Evolutionary conservation across 495 filamentous ascomycete species (phyloP).

Genomic region (Aspergillus carlsbadensis): DNA sequence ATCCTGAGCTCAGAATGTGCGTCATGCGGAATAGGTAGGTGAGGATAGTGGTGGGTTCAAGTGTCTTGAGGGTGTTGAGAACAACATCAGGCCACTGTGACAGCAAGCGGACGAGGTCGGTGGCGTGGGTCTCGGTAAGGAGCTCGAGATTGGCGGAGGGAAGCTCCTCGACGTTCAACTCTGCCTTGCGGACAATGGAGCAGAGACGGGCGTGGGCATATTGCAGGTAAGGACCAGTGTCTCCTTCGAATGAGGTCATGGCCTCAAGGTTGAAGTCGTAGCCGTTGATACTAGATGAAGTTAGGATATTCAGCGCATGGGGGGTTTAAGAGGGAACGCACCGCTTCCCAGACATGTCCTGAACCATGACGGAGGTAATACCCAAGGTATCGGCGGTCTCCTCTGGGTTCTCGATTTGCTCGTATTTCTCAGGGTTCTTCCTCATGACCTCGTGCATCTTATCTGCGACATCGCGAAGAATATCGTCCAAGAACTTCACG

Average conservation of each 20-base stretch:
- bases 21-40: slow-evolving; percentile 90
- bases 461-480: slow-evolving; percentile 60
- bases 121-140: slow-evolving; percentile 55
- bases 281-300: slow-evolving; percentile 54
- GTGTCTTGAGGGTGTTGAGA: slow-evolving; percentile 58
- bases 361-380: slow-evolving; percentile 70
- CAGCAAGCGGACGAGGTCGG: slow-evolving; percentile 58
- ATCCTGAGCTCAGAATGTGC: slow-evolving; percentile 77
- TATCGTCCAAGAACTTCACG: slow-evolving; percentile 69
- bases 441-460: slow-evolving; percentile 74
- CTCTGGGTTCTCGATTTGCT: slow-evolving; percentile 61
- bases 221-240: slow-evolving; percentile 70
- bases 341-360: slow-evolving; percentile 70
- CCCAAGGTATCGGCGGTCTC: slow-evolving; percentile 56
- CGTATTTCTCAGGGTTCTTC: slow-evolving; percentile 62
- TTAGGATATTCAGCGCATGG: slow-evolving; percentile 7
- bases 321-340: slow-evolving; percentile 29
- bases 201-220: slow-evolving; percentile 68
- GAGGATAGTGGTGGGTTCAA: slow-evolving; percentile 67
- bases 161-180: slow-evolving; percentile 42
- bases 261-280: slow-evolving; percentile 67
- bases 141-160: slow-evolving; percentile 53
- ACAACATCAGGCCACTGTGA: slow-evolving; percentile 64
- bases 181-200: slow-evolving; percentile 58
- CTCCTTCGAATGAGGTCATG: slow-evolving; percentile 70